A percentile compares a stretch with the other conserved stretches of the same genome.
Evolutionary conservation across 345 rosid species (phyloP).

Genomic region (Eutrema heterophyllum): DNA sequence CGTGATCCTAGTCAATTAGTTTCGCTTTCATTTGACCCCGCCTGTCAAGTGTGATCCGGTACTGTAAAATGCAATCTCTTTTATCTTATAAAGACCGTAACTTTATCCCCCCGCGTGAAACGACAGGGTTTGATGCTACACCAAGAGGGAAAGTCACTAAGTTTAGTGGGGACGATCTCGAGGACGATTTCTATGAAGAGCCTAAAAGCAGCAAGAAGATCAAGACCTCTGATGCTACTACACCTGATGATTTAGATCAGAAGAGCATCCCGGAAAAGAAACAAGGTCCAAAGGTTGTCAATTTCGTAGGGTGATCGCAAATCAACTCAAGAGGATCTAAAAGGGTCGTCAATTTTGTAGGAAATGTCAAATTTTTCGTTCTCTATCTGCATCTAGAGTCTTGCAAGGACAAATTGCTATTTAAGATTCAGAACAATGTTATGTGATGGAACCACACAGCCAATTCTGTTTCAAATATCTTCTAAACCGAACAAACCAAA

Average conservation of each 20-base stretch:
- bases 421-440: neutral
- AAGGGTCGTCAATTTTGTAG: conserved; percentile 31
- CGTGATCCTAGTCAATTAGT: neutral
- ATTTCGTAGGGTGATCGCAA: conserved; percentile 47
- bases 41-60: neutral
- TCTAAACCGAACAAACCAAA: neutral
- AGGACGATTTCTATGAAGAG: conserved; percentile 63
- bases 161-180: conserved; percentile 85
- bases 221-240: conserved; percentile 14
- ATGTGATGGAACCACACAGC: conserved; percentile 8
- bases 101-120: conserved; percentile 31
- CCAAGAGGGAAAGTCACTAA: conserved; percentile 59
- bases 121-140: conserved; percentile 29
- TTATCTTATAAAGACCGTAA: neutral
- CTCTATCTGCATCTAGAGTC: neutral
- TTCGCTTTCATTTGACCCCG: neutral
- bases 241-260: conserved; percentile 19
- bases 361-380: neutral
- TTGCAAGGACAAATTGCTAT: neutral
- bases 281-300: conserved; percentile 66
- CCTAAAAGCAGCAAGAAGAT: conserved; percentile 29
- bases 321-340: neutral
- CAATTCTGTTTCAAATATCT: neutral
- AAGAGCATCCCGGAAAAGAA: conserved; percentile 43
- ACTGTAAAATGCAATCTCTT: neutral